These are phyloP conservation scores for Streptanthus diversifolius DNA, from an alignment of 345 rosid genomes.

Conservation along the genomic window DNA sequence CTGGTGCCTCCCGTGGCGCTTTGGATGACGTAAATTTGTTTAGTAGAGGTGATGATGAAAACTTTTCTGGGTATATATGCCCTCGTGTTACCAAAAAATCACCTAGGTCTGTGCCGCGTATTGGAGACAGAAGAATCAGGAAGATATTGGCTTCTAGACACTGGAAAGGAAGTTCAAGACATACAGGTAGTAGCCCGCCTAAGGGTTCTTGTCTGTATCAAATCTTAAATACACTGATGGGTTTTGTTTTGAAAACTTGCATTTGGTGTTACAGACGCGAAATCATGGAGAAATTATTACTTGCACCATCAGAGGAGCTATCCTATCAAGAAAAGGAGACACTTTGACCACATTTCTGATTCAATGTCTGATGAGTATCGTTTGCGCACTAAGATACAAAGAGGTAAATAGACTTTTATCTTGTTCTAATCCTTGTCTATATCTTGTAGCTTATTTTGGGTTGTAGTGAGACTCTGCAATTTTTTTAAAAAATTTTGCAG, in stretches of 20 bases:
- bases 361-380: constrained; percentile 50
- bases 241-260: constrained; percentile 8
- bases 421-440: neutral
- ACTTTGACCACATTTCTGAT: constrained; percentile 44
- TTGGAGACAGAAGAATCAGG: constrained; percentile 92
- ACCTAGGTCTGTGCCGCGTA: constrained; percentile 58
- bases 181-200: constrained; percentile 40
- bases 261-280: constrained; percentile 42
- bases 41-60: constrained; percentile 98
- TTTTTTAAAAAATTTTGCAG: constrained; percentile 44
- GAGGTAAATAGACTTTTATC: constrained; percentile 35
- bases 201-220: neutral
- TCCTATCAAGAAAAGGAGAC: constrained; percentile 79
- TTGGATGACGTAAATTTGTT: constrained; percentile 69
- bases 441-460: neutral
- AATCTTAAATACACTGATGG: neutral
- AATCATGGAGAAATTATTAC: constrained; percentile 52
- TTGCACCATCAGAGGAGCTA: constrained; percentile 63
- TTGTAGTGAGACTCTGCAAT: constrained; percentile 4
- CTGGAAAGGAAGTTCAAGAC: constrained; percentile 66
- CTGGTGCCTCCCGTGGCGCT: constrained; percentile 37
- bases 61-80: constrained; percentile 74
- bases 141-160: constrained; percentile 88
- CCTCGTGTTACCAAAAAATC: constrained; percentile 49
- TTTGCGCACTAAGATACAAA: constrained; percentile 38